Evolutionary conservation across 805 yeast genomes (phyloP).

Genomic region (Pichia paraexigua): DNA sequence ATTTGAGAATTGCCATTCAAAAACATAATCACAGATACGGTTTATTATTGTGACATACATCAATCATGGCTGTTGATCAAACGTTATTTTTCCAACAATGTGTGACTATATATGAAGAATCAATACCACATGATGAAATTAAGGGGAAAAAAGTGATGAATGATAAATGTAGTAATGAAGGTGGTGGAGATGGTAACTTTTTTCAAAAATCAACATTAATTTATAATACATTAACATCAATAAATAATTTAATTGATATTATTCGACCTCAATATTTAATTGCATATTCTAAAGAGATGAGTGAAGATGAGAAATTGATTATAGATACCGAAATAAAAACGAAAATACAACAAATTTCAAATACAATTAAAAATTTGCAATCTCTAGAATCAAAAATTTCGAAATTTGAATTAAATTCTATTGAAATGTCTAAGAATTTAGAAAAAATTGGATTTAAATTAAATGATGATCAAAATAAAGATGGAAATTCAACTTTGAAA

Average conservation of each 20-base stretch:
- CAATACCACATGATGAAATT: neutral
- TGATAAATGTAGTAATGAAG: neutral
- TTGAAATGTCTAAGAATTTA: neutral
- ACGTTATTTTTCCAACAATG: conserved; percentile 5
- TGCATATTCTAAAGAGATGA: conserved; percentile 18
- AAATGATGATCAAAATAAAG: conserved; percentile 8
- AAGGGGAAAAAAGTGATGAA: neutral
- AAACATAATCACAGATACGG: no score
- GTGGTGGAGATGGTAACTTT: neutral
- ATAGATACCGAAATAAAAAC: conserved; percentile 22
- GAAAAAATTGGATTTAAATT: conserved; percentile 1
- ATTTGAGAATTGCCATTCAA: no score
- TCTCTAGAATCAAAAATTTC: neutral
- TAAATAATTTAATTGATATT: conserved; percentile 15
- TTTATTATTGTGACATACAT: neutral
- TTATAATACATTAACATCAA: neutral
- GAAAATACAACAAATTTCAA: conserved; percentile 17
- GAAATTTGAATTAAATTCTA: neutral
- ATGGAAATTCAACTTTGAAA: conserved; percentile 33
- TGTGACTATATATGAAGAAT: conserved; percentile 2
- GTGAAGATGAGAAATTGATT: conserved; percentile 22
- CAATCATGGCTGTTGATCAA: neutral
- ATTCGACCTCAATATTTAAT: conserved; percentile 31
- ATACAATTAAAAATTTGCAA: conserved; percentile 22
- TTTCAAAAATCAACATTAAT: conserved; percentile 3